Conservation (phyloP, 139 green algal species). For the Ostreobium quekettii region DNA sequence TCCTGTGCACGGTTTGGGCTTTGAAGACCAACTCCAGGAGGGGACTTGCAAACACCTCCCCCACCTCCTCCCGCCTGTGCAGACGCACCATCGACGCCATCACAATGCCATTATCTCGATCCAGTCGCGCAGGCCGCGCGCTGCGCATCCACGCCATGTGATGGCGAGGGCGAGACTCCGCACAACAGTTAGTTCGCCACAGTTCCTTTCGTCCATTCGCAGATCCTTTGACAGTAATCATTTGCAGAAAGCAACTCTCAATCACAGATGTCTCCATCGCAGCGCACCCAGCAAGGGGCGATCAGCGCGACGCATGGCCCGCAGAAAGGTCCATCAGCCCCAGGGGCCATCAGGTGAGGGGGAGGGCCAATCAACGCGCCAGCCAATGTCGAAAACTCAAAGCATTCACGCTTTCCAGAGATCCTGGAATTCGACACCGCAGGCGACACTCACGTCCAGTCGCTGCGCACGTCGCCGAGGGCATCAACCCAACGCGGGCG, state of each 20-base stretch:
- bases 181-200: background rate
- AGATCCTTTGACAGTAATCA: slow-evolving; percentile 3
- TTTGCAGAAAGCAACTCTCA: background rate
- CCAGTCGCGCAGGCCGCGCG: background rate
- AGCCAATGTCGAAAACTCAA: background rate
- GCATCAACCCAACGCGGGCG: slow-evolving; percentile 50
- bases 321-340: no score
- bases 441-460: slow-evolving; percentile 66
- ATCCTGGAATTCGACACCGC: background rate
- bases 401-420: slow-evolving; percentile 1
- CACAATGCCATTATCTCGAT: background rate
- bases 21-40: slow-evolving; percentile 88
- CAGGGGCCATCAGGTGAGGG: no score
- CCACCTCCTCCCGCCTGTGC: slow-evolving; percentile 78
- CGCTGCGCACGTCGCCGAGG: slow-evolving; percentile 59
- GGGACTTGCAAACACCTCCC: slow-evolving; percentile 75
- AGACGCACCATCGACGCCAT: background rate
- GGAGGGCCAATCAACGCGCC: background rate
- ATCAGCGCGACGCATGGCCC: background rate
- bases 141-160: background rate
- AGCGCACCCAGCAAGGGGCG: background rate
- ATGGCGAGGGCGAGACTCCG: no score
- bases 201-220: background rate
- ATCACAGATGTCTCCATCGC: background rate
- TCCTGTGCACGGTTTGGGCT: slow-evolving; percentile 77